Evolutionary conservation across 176 grass and related monocot genomes (phyloP), one percentile per base, ranked within the genome.

Genomic region (Typha latifolia): DNA sequence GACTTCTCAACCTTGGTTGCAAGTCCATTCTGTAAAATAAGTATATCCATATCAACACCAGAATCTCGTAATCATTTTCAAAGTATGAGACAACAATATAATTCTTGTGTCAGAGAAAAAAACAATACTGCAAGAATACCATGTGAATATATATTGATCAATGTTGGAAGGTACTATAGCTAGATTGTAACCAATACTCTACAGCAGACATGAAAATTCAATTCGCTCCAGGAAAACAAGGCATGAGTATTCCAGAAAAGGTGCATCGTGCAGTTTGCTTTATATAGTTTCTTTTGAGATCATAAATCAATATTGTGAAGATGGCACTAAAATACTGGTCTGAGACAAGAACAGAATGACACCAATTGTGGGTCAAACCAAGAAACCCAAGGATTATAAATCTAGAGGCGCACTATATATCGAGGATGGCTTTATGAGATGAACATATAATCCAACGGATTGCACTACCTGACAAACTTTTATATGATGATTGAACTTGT

Each of bases 1-100:
- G 91, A 96, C 69, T 85, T 96, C 37, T 96, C 91, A 32, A 96
- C 74, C 87, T 96, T 96, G 1, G 91, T 96, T 18, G 91, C 91
- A 72, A 96, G 84, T 19, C 91, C 91, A 29, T 96, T 96, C 91
- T 96, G 78, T 14, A 0, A 13, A 78, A 52, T 62, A 53, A 64
- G 32, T 51, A 0, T 23, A 72, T 56, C 52, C 14, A 59, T n/a
- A 21, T 3, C 7, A 57, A 18, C 52, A 57, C 5, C 52, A 57
- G 51, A 16, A 55, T 18, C 51, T 55, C 16, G 20, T 59, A 8
- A 59, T 8, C 8, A 14, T 59, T 9, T 14, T 57, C 14, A 6
- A n/a, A 59, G 8, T 11, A 59, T 59, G 53, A n/a, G n/a, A 18
- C 53, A 59, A 1, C 37, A 59, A 59, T 20, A 5, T 20, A 5